Conservation (phyloP, 208 protist species). For the Histomonas meleagridis region DNA sequence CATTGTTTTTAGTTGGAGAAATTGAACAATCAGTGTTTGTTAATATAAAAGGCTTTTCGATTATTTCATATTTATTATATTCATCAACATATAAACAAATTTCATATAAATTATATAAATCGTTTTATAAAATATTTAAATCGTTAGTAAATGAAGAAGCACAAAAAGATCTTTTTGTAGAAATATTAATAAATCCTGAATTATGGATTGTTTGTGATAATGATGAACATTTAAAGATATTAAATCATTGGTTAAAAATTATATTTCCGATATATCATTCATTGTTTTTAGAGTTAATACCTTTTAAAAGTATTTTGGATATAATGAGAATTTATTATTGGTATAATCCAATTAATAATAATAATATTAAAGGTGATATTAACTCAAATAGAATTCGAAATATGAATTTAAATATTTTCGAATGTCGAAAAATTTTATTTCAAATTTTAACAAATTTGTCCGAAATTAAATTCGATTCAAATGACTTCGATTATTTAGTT, state of each 20-base stretch:
- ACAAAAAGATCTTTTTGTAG: not conserved
- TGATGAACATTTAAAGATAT: not conserved
- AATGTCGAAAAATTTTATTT: not conserved
- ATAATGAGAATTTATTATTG: not conserved
- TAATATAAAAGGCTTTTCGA: not conserved
- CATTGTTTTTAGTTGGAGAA: not conserved
- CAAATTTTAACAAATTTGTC: not conserved
- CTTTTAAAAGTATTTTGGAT: not conserved
- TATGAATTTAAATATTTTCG: not conserved
- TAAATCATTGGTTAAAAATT: not conserved
- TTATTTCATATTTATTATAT: not conserved
- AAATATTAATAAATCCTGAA: not conserved
- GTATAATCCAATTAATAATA: not conserved
- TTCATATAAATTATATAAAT: not conserved
- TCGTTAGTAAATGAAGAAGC: not conserved
- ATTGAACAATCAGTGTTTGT: not conserved
- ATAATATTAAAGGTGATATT: not conserved
- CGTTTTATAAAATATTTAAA: not conserved
- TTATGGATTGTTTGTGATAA: not conserved
- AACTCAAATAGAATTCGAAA: not conserved
- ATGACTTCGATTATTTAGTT: not conserved
- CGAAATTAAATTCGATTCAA: not conserved
- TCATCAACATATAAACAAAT: not conserved
- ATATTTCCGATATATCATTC: not conserved
- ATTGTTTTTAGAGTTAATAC: not conserved